phyloP scores from a whole-genome alignment of 2,329 filamentous ascomycete species.

The Aspergillus hiratsukae region DNA sequence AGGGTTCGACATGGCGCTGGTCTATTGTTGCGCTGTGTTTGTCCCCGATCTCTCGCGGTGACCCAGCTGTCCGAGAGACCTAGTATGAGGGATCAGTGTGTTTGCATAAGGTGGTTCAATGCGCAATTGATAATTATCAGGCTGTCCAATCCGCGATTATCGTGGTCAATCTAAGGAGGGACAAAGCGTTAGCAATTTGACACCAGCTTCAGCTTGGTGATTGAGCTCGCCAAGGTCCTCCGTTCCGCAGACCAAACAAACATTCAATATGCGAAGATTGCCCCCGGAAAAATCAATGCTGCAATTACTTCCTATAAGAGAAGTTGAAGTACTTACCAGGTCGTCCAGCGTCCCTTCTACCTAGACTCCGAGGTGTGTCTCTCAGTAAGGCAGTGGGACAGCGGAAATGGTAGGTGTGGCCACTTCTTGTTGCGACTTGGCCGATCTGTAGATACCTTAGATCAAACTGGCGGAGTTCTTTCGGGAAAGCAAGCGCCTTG shows the following conservation, averaged over 20 bases:
- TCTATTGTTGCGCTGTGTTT: constrained; percentile 56
- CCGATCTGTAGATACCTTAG: background rate
- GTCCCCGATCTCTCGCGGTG: background rate
- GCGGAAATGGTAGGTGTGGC: background rate
- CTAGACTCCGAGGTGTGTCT: background rate
- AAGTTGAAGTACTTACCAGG: background rate
- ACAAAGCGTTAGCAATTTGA: background rate
- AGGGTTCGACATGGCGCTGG: constrained; percentile 66
- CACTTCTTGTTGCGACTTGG: background rate
- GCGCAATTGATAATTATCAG: background rate
- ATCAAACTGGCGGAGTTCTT: background rate
- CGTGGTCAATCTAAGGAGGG: background rate
- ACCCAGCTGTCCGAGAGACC: background rate
- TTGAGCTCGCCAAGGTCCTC: background rate
- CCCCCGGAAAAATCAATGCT: background rate
- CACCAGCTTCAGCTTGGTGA: background rate
- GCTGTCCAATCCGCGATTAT: background rate
- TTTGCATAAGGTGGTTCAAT: background rate
- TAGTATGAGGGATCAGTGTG: background rate
- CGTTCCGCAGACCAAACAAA: background rate
- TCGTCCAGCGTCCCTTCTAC: background rate
- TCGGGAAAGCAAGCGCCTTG: background rate
- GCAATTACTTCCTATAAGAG: background rate
- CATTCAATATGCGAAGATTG: background rate
- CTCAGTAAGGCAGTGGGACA: background rate